Percentiles rank a stretch among this genome's conserved stretches.
These are phyloP conservation scores for Diaporthe sp. DNA, from an alignment of 2,329 filamentous ascomycete genomes.

Conservation along the genomic window DNA sequence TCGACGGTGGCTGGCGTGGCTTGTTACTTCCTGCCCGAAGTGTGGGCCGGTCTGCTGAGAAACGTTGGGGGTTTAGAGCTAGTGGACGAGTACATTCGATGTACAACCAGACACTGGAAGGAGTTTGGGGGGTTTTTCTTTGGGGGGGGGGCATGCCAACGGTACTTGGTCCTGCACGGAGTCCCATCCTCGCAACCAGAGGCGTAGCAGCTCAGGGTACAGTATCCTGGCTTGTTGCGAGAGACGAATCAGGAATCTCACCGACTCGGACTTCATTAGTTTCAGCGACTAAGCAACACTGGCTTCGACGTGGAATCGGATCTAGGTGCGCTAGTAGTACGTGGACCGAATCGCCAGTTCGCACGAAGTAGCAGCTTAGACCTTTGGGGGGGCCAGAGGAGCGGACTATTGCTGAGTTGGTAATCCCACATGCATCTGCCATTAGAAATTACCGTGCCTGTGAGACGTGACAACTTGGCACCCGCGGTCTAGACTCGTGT, in stretches of 20 bases:
- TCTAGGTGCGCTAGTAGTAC: neutral
- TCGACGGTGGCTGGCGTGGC: neutral
- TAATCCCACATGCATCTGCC: neutral
- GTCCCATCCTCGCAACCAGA: neutral
- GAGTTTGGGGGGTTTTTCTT: too few relatives aligned
- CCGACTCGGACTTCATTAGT: neutral
- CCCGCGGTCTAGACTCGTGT: conserved; percentile 23
- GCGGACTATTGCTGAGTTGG: neutral
- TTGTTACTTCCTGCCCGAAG: neutral
- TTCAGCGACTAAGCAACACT: neutral
- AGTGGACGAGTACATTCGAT: neutral
- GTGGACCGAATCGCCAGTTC: neutral
- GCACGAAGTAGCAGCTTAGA: neutral
- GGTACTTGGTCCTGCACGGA: neutral
- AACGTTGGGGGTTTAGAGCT: too few relatives aligned
- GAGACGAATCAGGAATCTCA: neutral
- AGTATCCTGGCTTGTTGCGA: neutral
- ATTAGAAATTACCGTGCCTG: neutral
- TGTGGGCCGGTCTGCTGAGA: neutral
- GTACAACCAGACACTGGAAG: neutral
- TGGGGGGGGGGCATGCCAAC: neutral
- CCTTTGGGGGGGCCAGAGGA: neutral
- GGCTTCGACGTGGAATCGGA: neutral
- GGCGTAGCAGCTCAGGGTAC: neutral
- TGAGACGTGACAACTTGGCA: conserved; percentile 2